These are phyloP conservation scores for Vitis hybrid DNA, from an alignment of 177 flowering plant genomes.

Conservation along the genomic window DNA sequence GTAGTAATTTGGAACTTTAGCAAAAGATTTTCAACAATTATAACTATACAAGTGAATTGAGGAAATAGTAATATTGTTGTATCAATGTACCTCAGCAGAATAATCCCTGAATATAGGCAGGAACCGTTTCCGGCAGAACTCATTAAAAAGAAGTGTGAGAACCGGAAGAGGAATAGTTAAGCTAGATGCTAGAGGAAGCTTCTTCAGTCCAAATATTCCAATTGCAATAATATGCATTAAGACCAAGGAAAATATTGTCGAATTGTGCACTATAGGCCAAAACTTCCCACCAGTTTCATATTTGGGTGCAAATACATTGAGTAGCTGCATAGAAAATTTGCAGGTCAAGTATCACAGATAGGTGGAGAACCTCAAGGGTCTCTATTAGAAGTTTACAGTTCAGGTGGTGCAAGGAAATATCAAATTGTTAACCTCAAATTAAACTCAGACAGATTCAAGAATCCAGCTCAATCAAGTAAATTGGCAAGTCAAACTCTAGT, in stretches of 20 bases:
- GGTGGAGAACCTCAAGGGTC: background rate
- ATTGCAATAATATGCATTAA: conserved; percentile 84
- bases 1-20: background rate
- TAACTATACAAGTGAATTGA: background rate
- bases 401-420: background rate
- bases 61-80: background rate
- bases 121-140: conserved; percentile 83
- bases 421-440: background rate
- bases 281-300: conserved; percentile 80
- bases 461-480: background rate
- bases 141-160: conserved; percentile 74
- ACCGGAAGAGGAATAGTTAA: conserved; percentile 71
- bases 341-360: background rate
- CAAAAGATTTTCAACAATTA: background rate
- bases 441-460: background rate
- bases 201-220: conserved; percentile 86
- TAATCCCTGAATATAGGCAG: conserved; percentile 65
- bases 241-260: conserved; percentile 73
- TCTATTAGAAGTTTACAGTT: background rate
- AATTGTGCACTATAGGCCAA: conserved; percentile 87
- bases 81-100: conserved; percentile 68
- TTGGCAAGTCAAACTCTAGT: background rate
- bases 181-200: conserved; percentile 78
- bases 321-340: conserved; percentile 47
- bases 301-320: conserved; percentile 72